Conservation (phyloP, 768 basidiomycete species). For the Podaxis mareebaensis region DNA sequence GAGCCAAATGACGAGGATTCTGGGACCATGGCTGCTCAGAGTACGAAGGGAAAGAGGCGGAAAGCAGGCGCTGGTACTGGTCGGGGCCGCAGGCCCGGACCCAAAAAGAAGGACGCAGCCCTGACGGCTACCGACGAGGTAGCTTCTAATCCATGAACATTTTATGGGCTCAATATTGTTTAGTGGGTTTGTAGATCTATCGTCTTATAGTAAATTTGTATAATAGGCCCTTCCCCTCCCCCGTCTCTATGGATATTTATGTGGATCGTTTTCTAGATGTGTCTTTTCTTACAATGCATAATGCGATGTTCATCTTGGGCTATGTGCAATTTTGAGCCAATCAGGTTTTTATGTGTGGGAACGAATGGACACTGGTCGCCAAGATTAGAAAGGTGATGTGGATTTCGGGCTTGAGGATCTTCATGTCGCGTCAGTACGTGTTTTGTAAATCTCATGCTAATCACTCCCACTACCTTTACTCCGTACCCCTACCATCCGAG, state of each 20-base stretch:
- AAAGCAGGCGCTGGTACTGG: slow-evolving; percentile 35
- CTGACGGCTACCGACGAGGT: slow-evolving; percentile 5
- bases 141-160: slow-evolving; percentile 15
- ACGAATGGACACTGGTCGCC: not conserved
- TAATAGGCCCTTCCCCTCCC: slow-evolving; percentile 10
- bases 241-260: slow-evolving; percentile 18
- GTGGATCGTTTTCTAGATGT: slow-evolving; percentile 10
- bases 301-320: not conserved
- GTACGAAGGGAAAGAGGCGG: slow-evolving; percentile 43
- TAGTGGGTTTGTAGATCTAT: slow-evolving; percentile 16
- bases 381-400: not conserved
- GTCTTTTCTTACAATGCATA: not conserved
- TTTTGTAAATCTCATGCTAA: slow-evolving; percentile 5
- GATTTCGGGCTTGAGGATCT: not conserved
- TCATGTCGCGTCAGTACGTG: slow-evolving; percentile 1
- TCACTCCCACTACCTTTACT: not conserved
- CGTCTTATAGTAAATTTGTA: slow-evolving; percentile 15
- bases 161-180: slow-evolving; percentile 8
- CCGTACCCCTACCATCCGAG: not conserved
- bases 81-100: slow-evolving; percentile 41
- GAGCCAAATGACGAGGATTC: slow-evolving; percentile 41
- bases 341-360: slow-evolving; percentile 2
- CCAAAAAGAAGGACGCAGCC: slow-evolving; percentile 34
- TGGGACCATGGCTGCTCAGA: slow-evolving; percentile 29
- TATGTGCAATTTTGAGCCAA: not conserved